Conservation (phyloP, 2,329 filamentous ascomycete genomes). For the Phaeoacremonium minimum region DNA sequence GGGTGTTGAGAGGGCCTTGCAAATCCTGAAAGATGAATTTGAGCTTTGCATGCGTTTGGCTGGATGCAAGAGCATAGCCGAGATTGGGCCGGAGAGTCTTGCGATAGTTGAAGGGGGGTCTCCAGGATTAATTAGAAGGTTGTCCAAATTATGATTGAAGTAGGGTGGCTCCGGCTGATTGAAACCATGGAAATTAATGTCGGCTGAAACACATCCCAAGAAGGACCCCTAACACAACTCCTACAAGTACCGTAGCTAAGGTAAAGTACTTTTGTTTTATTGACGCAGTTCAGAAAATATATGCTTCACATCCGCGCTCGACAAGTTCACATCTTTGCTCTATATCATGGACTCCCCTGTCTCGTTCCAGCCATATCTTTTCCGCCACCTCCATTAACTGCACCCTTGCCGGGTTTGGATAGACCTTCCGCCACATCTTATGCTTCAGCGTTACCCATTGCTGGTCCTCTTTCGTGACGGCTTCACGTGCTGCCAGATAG, state of each 20-base stretch:
- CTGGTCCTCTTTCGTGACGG: background rate
- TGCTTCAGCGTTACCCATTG: background rate
- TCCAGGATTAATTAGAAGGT: background rate
- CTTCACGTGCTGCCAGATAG: background rate
- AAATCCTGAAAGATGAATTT: conserved; percentile 4
- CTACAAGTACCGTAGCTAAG: no score
- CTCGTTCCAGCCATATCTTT: background rate
- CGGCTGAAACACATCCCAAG: background rate
- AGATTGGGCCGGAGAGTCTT: background rate
- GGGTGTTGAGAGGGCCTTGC: background rate
- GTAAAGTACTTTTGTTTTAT: no score
- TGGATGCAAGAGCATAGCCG: background rate
- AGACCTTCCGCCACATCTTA: background rate
- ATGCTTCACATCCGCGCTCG: background rate
- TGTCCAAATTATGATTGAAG: background rate
- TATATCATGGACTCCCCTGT: background rate
- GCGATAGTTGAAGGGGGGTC: background rate
- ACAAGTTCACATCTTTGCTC: background rate
- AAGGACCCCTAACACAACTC: no score
- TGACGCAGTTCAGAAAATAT: background rate
- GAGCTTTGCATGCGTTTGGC: conserved; percentile 1
- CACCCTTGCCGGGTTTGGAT: background rate
- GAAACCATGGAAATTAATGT: background rate
- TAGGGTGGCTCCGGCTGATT: background rate
- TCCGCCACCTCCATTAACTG: background rate